These are phyloP conservation scores for Citrus mangshanensis DNA, from an alignment of 345 rosid species.

Conservation along the genomic window DNA sequence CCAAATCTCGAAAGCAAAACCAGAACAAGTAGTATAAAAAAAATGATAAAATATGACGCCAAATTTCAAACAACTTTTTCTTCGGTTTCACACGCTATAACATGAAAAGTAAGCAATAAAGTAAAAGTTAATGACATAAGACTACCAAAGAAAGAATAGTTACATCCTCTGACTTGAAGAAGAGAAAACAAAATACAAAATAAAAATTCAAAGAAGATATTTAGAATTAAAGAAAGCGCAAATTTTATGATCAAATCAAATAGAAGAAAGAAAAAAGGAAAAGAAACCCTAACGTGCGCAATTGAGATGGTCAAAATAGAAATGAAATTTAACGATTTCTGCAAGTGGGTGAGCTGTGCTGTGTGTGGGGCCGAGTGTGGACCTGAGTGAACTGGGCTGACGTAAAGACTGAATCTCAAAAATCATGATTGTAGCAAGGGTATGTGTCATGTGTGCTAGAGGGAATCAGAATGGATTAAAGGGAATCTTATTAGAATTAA, in stretches of 20 bases:
- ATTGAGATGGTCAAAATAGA: constrained; percentile 8
- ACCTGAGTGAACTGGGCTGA: not conserved
- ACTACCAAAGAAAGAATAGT: not conserved
- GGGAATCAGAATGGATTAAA: too few species aligned
- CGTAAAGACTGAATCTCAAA: not conserved
- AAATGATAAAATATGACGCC: not conserved
- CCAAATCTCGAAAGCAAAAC: constrained; percentile 13
- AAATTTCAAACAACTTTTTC: not conserved
- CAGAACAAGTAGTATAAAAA: not conserved
- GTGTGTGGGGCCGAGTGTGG: not conserved
- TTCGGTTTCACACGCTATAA: constrained; percentile 3
- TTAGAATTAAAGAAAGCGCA: not conserved
- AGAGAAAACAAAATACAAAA: not conserved
- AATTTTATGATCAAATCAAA: not conserved
- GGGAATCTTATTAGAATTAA: too few species aligned
- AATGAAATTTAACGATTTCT: not conserved
- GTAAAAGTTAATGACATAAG: not conserved
- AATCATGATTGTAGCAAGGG: too few species aligned
- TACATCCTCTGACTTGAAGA: not conserved
- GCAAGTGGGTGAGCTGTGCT: not conserved
- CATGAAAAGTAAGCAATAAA: not conserved
- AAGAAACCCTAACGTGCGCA: constrained; percentile 16
- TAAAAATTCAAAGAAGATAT: not conserved
- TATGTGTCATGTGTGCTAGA: too few species aligned
- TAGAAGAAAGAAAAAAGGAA: not conserved